Conservation (phyloP, 768 basidiomycete genomes). For the Rhizopogon salebrosus region DNA sequence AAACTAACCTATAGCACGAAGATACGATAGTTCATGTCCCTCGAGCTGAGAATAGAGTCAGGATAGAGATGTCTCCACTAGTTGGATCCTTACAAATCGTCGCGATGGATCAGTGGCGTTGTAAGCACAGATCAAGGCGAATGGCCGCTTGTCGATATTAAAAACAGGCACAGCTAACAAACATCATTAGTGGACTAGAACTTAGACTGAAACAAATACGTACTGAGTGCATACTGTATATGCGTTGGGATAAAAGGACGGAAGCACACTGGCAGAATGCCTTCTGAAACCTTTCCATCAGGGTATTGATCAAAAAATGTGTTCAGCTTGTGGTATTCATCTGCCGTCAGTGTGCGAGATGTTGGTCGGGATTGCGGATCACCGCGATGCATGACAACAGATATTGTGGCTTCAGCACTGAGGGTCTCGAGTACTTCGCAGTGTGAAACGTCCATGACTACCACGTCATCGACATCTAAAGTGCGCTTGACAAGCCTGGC, state of each 20-base stretch:
- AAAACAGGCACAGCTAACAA: constrained; percentile 75
- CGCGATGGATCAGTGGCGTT: constrained; percentile 77
- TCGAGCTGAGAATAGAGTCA: constrained; percentile 52
- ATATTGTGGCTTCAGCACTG: constrained; percentile 52
- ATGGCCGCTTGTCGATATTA: constrained; percentile 89
- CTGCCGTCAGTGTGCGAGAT: constrained; percentile 51
- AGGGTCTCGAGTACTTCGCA: constrained; percentile 81
- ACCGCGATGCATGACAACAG: constrained; percentile 68
- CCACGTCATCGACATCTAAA: constrained; percentile 86
- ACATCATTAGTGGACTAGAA: constrained; percentile 6
- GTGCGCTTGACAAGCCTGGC: constrained; percentile 86
- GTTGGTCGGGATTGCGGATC: constrained; percentile 48
- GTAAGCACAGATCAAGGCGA: constrained; percentile 87
- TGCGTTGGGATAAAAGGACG: constrained; percentile 74
- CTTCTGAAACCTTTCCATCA: constrained; percentile 85
- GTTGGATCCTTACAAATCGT: constrained; percentile 57
- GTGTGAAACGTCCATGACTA: constrained; percentile 90
- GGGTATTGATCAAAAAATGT: constrained; percentile 76
- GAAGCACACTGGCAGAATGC: constrained; percentile 79
- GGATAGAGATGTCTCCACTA: constrained; percentile 3
- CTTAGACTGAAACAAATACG: constrained; percentile 23
- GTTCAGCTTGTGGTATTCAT: constrained; percentile 72
- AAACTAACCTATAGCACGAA: constrained; percentile 75
- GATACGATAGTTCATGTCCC: constrained; percentile 85
- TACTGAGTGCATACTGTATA: constrained; percentile 86